A percentile compares a stretch with the other conserved stretches of the same genome.
Conservation (phyloP, 495 filamentous ascomycete genomes). For the Bacidia rubella region DNA sequence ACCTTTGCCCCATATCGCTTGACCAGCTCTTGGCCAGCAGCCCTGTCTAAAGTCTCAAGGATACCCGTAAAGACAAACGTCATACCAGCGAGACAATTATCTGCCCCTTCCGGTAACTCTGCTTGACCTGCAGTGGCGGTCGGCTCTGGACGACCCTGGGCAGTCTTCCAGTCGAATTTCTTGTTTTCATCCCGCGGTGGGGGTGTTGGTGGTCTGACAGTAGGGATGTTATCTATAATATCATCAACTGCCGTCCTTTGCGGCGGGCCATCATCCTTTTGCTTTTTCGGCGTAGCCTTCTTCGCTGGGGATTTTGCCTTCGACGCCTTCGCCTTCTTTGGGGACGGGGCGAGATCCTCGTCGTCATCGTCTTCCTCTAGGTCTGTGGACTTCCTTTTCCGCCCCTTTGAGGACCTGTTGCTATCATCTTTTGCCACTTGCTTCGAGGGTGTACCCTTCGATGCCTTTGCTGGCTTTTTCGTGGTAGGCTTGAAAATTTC, state of each 20-base stretch:
- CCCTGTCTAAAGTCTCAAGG: constrained; percentile 60
- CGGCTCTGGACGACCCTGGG: constrained; percentile 39
- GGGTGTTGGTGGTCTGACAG: constrained; percentile 66
- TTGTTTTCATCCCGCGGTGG: constrained; percentile 43
- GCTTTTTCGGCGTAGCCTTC: constrained; percentile 27
- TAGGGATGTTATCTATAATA: constrained; percentile 80
- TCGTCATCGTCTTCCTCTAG: constrained; percentile 30
- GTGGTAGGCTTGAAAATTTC: constrained; percentile 1
- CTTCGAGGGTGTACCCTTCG: constrained; percentile 6
- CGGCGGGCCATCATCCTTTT: constrained; percentile 49
- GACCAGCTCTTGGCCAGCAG: constrained; percentile 76
- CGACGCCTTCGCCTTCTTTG: constrained; percentile 30
- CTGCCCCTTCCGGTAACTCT: constrained; percentile 69
- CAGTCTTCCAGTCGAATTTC: constrained; percentile 60
- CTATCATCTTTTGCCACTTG: constrained; percentile 17
- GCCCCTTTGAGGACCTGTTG: constrained; percentile 24
- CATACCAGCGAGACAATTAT: constrained; percentile 86
- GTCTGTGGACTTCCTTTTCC: constrained; percentile 43
- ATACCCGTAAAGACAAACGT: constrained; percentile 96
- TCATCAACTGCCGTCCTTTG: constrained; percentile 57
- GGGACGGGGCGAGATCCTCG: constrained; percentile 17
- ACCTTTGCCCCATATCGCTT: constrained; percentile 91
- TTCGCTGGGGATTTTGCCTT: constrained; percentile 24
- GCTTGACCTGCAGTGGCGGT: constrained; percentile 47
- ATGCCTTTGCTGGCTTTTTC: constrained; percentile 1